Evolutionary conservation across 108 stramenopile species (phyloP).

Genomic region (Nitzschia palea): DNA sequence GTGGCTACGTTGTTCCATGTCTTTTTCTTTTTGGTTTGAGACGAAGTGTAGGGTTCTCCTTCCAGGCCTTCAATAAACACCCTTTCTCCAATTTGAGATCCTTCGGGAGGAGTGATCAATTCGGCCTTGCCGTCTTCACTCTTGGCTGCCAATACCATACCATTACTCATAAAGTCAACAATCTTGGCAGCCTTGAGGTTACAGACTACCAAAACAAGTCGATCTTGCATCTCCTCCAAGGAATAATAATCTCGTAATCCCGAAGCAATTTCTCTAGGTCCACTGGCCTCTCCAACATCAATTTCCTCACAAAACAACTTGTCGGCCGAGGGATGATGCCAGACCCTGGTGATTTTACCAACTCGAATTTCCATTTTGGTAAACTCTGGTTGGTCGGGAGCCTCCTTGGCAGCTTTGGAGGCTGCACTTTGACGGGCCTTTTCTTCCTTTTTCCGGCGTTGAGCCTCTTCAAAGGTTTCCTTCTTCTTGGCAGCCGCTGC

Average conservation of each 20-base stretch:
- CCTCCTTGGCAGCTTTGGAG: constrained; percentile 46
- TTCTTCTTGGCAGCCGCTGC: constrained; percentile 73
- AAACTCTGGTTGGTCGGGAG: constrained; percentile 74
- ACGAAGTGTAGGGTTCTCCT: constrained; percentile 74
- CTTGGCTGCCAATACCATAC: constrained; percentile 92
- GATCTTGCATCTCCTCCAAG: constrained; percentile 84
- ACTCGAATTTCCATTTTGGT: constrained; percentile 91
- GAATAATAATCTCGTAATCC: constrained; percentile 86
- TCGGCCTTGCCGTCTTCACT: constrained; percentile 77
- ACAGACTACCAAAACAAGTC: constrained; percentile 89
- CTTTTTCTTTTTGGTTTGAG: constrained; percentile 90
- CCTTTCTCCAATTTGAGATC: constrained; percentile 82
- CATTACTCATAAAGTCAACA: constrained; percentile 81
- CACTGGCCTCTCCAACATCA: constrained; percentile 78
- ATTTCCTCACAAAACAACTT: constrained; percentile 94
- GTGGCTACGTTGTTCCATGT: constrained; percentile 73
- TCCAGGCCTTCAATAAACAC: constrained; percentile 79
- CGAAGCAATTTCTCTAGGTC: constrained; percentile 86
- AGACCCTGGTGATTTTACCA: constrained; percentile 86
- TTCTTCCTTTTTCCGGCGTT: constrained; percentile 81
- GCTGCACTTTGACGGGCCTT: constrained; percentile 68
- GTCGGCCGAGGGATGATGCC: constrained; percentile 92
- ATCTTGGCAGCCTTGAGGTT: constrained; percentile 92
- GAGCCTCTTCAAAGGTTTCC: constrained; percentile 71
- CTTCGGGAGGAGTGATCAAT: constrained; percentile 76